A percentile compares a stretch with the other conserved stretches of the same genome.
These are phyloP conservation scores for Bifiguratus adelaidae DNA, from an alignment of 192 early-diverging fungal species.

Conservation along the genomic window DNA sequence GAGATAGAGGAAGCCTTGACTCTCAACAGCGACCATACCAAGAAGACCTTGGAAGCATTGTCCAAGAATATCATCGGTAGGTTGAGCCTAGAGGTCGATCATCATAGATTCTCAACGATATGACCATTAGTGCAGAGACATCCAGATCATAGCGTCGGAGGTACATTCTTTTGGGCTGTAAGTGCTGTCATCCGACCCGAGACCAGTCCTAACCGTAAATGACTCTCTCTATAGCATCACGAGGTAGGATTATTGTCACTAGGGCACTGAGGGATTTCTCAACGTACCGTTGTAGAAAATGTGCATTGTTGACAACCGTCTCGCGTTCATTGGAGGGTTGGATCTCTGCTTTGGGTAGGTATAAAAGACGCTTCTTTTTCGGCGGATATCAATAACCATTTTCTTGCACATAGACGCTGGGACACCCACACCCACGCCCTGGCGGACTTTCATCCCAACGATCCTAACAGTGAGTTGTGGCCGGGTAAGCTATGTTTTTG, in stretches of 20 bases:
- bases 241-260: neutral
- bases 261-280: neutral
- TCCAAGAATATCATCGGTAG: slow-evolving; percentile 66
- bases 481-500: too few relatives aligned
- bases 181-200: neutral
- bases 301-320: slow-evolving; percentile 44
- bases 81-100: neutral
- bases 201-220: neutral
- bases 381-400: too few relatives aligned
- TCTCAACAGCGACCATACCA: slow-evolving; percentile 65
- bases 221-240: neutral
- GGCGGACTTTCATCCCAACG: slow-evolving; percentile 50
- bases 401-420: slow-evolving; percentile 16
- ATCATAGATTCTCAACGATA: neutral
- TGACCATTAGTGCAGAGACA: slow-evolving; percentile 57
- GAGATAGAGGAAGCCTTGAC: slow-evolving; percentile 72
- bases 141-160: slow-evolving; percentile 70
- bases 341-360: slow-evolving; percentile 72
- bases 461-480: slow-evolving; percentile 27
- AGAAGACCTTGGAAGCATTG: slow-evolving; percentile 57
- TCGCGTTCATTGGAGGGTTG: slow-evolving; percentile 80
- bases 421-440: slow-evolving; percentile 76
- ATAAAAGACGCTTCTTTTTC: too few relatives aligned
- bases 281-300: neutral
- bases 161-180: slow-evolving; percentile 79